Evolutionary conservation across 306 rosid species (phyloP).

Genomic region (Mimosa pudica): DNA sequence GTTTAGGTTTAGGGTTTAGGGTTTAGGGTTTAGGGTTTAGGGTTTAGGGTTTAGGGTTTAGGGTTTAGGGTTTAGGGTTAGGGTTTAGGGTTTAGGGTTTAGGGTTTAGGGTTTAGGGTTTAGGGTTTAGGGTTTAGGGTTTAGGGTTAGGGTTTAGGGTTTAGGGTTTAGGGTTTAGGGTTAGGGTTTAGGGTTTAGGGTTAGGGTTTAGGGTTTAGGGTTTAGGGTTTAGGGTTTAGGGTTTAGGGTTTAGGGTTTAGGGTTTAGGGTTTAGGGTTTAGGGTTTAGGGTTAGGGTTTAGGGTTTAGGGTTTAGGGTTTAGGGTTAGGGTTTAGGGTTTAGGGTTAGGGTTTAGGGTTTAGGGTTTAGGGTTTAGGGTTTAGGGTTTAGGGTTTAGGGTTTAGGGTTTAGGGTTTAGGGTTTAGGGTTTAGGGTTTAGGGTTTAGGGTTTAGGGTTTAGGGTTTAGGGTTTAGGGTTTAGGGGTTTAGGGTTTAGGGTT

Average conservation of each 20-base stretch:
- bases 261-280: constrained; percentile 30
- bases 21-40: constrained; percentile 23
- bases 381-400: too few species aligned
- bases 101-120: constrained; percentile 33
- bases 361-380: too few species aligned
- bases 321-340: constrained; percentile 23
- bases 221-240: neutral
- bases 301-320: constrained; percentile 36
- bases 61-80: neutral
- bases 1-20: neutral
- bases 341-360: too few species aligned
- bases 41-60: constrained; percentile 27
- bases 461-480: too few species aligned
- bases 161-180: constrained; percentile 15
- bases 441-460: too few species aligned
- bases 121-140: constrained; percentile 29
- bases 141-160: constrained; percentile 18
- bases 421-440: too few species aligned
- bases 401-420: too few species aligned
- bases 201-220: neutral
- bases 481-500: too few species aligned
- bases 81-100: constrained; percentile 14
- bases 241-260: constrained; percentile 15
- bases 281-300: constrained; percentile 29
- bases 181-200: neutral